Conservation (phyloP, 441 rosid genomes). For the Arabidopsis lyrata region DNA sequence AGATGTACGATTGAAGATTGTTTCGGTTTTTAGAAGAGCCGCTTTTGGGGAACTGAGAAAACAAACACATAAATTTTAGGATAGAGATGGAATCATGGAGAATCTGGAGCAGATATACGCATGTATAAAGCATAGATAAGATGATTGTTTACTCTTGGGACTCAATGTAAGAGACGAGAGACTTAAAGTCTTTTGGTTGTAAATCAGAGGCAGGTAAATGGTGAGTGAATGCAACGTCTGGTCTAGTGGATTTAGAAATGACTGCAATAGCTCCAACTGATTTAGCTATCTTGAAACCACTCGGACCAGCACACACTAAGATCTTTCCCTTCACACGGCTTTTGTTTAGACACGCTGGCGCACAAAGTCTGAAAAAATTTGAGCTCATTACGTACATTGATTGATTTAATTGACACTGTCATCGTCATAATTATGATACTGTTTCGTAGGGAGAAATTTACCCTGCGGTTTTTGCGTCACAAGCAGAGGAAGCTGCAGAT, state of each 20-base stretch:
- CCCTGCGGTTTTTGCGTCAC: not conserved
- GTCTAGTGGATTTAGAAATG: not conserved
- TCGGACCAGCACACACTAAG: conserved; percentile 19
- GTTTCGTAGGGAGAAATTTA: conserved; percentile 14
- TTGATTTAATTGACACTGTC: not conserved
- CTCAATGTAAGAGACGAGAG: conserved; percentile 33
- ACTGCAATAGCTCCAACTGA: conserved; percentile 43
- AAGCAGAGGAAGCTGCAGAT: not conserved
- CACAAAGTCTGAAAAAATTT: conserved; percentile 30
- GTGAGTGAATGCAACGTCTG: not conserved
- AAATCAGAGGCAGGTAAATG: conserved; percentile 44
- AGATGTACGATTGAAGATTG: conserved; percentile 16
- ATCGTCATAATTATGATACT: conserved; percentile 13
- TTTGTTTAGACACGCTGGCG: conserved; percentile 12
- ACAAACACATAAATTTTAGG: conserved; percentile 7
- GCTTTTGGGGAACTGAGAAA: conserved; percentile 43
- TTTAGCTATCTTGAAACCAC: not conserved
- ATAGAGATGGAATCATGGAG: not conserved
- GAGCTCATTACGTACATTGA: not conserved
- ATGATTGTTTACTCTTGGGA: conserved; percentile 30
- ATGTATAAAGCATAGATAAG: not conserved
- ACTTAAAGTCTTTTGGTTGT: conserved; percentile 9
- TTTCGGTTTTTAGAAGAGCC: conserved; percentile 41
- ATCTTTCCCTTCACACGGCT: conserved; percentile 31
- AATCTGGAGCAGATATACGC: not conserved